A percentile compares a stretch with the other conserved stretches of the same genome.
These are phyloP conservation scores for Epithele typhae DNA, from an alignment of 768 basidiomycete genomes.

Conservation along the genomic window DNA sequence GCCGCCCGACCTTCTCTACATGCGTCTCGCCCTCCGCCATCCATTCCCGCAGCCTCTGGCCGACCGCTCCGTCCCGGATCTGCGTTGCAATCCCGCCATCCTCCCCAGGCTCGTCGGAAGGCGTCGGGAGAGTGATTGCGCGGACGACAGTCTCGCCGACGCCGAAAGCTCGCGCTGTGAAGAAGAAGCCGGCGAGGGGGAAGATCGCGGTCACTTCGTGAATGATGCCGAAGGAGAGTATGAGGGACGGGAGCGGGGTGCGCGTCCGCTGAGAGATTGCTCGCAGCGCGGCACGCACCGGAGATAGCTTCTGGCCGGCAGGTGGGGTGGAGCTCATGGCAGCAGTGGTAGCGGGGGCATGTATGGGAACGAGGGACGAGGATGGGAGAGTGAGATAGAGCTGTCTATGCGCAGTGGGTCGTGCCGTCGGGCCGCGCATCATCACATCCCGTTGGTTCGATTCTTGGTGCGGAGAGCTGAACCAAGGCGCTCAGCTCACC, in stretches of 20 bases:
- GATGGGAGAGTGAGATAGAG: not conserved
- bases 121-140: slow-evolving; percentile 14
- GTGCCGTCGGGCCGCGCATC: not conserved
- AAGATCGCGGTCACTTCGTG: slow-evolving; percentile 83
- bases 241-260: slow-evolving; percentile 70
- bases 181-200: slow-evolving; percentile 74
- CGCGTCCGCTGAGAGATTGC: slow-evolving; percentile 65
- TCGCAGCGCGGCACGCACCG: slow-evolving; percentile 52
- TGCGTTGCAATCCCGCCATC: slow-evolving; percentile 1
- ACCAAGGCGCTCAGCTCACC: too few relatives aligned
- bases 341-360: slow-evolving; percentile 6
- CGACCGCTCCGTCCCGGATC: slow-evolving; percentile 35
- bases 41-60: slow-evolving; percentile 42
- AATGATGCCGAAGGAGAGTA: slow-evolving; percentile 73
- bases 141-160: slow-evolving; percentile 64
- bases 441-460: not conserved
- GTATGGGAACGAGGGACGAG: not conserved
- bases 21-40: slow-evolving; percentile 73
- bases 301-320: slow-evolving; percentile 31
- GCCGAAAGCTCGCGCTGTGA: slow-evolving; percentile 58
- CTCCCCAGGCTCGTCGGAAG: not conserved
- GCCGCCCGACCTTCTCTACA: slow-evolving; percentile 64
- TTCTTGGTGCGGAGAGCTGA: not conserved
- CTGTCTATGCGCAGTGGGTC: not conserved
- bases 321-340: slow-evolving; percentile 13